Base-by-base conservation (phyloP, 805 yeast genomes). In the Suhomyces kilbournensis region DNA sequence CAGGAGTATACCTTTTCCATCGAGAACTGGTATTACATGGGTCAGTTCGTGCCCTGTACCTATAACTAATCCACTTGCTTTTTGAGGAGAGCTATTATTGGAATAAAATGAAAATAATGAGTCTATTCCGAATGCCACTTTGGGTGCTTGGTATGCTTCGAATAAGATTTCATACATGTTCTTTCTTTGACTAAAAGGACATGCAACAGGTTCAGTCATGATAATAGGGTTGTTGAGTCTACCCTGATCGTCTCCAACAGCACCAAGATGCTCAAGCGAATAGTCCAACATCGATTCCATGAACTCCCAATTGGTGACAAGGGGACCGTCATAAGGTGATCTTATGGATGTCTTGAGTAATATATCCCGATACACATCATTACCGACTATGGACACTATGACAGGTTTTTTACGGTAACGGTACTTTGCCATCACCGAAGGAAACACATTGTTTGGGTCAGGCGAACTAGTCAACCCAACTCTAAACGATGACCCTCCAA, bases 281-380 rank as follows among this genome's bases (percentile, higher is more conserved):
- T 91, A 94, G 68, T 93, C 98, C 47, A 94, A 65, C 49, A 93
- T 80, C 53, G 78, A 80, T 65, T 94, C 99, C 2, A 86, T 79
- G 53, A 85, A 81, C 52, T 94, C 98, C 98, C 98, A 96, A 66
- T 92, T 96, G 23, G 96, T 85, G 34, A 94, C 75, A 59, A 90
- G 72, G 4, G 89, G 81, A 0, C 96, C 97, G 67, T 94, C 99
- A 64, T 81, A 93, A 0, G 97, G 97, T 4, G 89, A 75, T 60
- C 82, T 84, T 32, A 89, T 80, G 50, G 85, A 85, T 15, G 88
- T 77, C 56, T 85, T 80, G 45, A 88, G 79, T 1, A 86, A 71
- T 7, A 85, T 79, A 60, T 92, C 98, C 28, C 88, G 64, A 62
- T 77, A 82, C 17, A 84, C 82, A 66, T 93, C 98, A 60, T 87